A percentile compares a stretch with the other conserved stretches of the same genome.
phyloP scores from a whole-genome alignment of 768 basidiomycete genomes.

The Psilocybe tampanensis region DNA sequence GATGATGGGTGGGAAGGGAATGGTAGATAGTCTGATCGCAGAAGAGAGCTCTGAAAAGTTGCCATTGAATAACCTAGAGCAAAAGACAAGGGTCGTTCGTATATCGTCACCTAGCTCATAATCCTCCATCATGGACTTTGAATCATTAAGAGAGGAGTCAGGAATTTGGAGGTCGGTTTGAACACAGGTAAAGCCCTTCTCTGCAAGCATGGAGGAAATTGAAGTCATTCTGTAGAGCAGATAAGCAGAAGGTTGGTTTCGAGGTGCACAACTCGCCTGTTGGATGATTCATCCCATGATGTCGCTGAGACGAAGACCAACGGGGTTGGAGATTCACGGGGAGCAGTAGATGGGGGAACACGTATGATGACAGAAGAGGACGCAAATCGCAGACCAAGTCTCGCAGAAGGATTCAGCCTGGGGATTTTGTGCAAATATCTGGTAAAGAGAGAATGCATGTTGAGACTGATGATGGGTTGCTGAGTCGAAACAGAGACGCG shows the following conservation, averaged over 20 bases:
- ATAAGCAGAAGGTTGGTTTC: background rate
- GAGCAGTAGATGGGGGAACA: slow-evolving; percentile 40
- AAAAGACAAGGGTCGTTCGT: background rate
- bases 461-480: background rate
- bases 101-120: slow-evolving; percentile 41
- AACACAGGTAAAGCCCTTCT: slow-evolving; percentile 52
- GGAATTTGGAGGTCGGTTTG: slow-evolving; percentile 41
- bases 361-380: slow-evolving; percentile 38
- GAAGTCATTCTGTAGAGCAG: slow-evolving; percentile 31
- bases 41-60: slow-evolving; percentile 40
- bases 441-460: slow-evolving; percentile 14
- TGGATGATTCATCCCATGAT: slow-evolving; percentile 44
- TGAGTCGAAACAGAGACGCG: background rate
- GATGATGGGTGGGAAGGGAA: slow-evolving; percentile 61
- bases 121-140: slow-evolving; percentile 36
- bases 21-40: slow-evolving; percentile 42
- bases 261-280: slow-evolving; percentile 31
- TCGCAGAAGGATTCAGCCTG: background rate
- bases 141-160: slow-evolving; percentile 18
- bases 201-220: slow-evolving; percentile 42
- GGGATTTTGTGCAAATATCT: slow-evolving; percentile 10
- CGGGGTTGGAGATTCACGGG: slow-evolving; percentile 53
- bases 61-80: background rate
- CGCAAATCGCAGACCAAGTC: slow-evolving; percentile 13
- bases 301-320: slow-evolving; percentile 53